phyloP scores from a whole-genome alignment of 2,329 filamentous ascomycete species.

The Karstenula rhodostoma region DNA sequence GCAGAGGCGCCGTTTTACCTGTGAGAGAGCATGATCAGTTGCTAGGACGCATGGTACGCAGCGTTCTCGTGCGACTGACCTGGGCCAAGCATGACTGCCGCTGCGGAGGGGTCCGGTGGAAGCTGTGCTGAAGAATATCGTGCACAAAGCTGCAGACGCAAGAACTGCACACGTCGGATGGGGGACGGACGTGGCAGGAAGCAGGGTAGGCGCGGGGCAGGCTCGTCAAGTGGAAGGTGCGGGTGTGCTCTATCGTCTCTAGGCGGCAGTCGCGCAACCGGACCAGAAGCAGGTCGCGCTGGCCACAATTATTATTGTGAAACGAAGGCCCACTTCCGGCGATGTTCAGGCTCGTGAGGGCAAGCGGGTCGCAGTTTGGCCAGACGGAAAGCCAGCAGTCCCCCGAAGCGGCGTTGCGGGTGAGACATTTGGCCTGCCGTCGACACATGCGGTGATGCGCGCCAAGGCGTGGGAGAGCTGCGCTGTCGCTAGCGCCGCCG shows the following conservation, averaged over 20 bases:
- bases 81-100: constrained; percentile 7
- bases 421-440: constrained; percentile 17
- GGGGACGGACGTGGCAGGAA: not conserved
- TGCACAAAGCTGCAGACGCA: not conserved
- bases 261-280: constrained; percentile 11
- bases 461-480: constrained; percentile 10
- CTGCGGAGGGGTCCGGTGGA: not conserved
- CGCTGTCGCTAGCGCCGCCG: constrained; percentile 14
- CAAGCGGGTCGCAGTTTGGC: not conserved
- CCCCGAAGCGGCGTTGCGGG: constrained; percentile 13
- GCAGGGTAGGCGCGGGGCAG: not conserved
- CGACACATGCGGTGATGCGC: constrained; percentile 3
- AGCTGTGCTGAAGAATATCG: not conserved
- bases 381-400: constrained; percentile 4
- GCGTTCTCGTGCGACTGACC: constrained; percentile 2
- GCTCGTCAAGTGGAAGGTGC: constrained; percentile 3
- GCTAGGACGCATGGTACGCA: not conserved
- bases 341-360: not conserved
- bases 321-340: not conserved
- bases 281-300: not conserved
- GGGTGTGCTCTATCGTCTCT: constrained; percentile 7
- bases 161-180: constrained; percentile 2
- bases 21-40: constrained; percentile 24
- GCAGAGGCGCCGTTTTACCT: constrained; percentile 60
- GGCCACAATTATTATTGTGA: not conserved